Evolutionary conservation across 306 rosid species (phyloP).

Genomic region (Cucumis hystrix): DNA sequence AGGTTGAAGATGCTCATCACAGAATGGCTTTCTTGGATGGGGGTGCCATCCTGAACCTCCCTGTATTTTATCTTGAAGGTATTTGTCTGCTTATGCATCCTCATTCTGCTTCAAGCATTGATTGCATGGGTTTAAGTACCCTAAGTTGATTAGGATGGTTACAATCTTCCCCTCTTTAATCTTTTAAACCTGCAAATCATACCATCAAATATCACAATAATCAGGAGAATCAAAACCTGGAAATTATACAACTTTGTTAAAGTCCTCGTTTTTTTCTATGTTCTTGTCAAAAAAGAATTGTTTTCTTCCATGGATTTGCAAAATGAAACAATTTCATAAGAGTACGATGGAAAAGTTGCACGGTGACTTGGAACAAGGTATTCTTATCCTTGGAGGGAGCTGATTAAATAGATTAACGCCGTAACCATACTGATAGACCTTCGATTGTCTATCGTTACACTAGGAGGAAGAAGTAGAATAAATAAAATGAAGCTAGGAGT

Average conservation of each 20-base stretch:
- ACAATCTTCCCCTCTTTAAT: neutral
- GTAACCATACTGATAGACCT: neutral
- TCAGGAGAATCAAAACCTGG: neutral
- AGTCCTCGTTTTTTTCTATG: neutral
- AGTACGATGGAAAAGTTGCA: neutral
- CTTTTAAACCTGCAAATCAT: neutral
- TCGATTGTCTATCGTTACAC: no score
- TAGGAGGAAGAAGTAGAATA: no score
- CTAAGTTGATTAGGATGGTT: neutral
- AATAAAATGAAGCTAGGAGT: no score
- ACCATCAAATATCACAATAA: neutral
- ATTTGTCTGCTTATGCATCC: neutral
- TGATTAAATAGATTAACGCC: neutral
- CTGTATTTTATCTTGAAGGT: slow-evolving; percentile 80
- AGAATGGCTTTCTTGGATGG: slow-evolving; percentile 71
- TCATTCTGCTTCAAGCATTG: neutral
- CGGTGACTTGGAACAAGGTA: neutral
- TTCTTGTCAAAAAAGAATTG: neutral
- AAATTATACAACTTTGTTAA: neutral
- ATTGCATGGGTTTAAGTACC: neutral
- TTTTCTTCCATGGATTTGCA: neutral
- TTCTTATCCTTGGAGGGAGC: neutral
- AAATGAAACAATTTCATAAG: neutral
- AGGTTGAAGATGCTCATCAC: slow-evolving; percentile 85
- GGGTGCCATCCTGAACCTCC: slow-evolving; percentile 53